Evolutionary conservation across 78 protist genomes (phyloP).

Genomic region (Dictyostelium brefeldianum): DNA sequence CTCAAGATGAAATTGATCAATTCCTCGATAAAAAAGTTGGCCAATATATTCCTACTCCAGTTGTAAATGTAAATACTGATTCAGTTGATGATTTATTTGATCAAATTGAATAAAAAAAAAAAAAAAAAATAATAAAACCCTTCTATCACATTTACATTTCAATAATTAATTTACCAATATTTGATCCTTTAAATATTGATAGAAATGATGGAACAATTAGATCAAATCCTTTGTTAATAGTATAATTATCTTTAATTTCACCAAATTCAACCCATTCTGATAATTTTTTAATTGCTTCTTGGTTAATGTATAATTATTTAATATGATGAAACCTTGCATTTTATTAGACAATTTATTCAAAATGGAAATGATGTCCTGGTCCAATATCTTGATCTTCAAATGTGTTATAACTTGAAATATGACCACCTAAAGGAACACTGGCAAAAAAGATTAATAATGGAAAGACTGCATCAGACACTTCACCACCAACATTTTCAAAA

Average conservation of each 20-base stretch:
- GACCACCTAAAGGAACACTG: constrained; percentile 74
- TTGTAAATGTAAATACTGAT: constrained; percentile 34
- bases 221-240: neutral
- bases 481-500: constrained; percentile 90
- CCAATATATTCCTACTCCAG: constrained; percentile 1
- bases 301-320: neutral
- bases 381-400: neutral
- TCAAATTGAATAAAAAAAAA: constrained; percentile 71
- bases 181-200: neutral
- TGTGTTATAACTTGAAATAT: constrained; percentile 51
- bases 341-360: constrained; percentile 19
- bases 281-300: neutral
- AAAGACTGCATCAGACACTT: constrained; percentile 60
- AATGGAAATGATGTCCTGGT: neutral
- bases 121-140: too few relatives aligned
- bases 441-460: constrained; percentile 21
- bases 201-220: neutral
- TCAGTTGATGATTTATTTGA: constrained; percentile 85
- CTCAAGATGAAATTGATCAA: constrained; percentile 26
- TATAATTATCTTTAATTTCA: neutral
- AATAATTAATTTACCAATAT: neutral
- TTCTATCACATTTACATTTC: too few relatives aligned
- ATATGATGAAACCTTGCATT: constrained; percentile 77
- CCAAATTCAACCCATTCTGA: neutral
- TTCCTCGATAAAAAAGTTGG: constrained; percentile 27